Conservation (phyloP, 176 grass and related monocot species). For the Carex kokanica region DNA sequence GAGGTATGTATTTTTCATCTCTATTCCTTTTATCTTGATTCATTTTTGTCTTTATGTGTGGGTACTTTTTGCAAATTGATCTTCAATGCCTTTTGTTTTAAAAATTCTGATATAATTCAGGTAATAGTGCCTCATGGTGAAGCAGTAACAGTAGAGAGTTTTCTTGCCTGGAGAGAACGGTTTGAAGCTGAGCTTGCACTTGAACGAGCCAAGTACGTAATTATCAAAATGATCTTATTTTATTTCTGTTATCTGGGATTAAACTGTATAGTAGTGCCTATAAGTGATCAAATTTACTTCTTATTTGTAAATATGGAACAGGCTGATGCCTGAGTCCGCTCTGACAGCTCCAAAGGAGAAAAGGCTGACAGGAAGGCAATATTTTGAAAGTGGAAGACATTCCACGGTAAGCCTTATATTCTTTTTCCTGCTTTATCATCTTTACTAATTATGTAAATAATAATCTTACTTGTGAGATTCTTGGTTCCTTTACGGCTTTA, state of each 20-base stretch:
- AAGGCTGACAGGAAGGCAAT: slow-evolving; percentile 76
- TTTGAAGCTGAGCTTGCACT: slow-evolving; percentile 97
- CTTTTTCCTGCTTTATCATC: not conserved
- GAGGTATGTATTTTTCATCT: slow-evolving; percentile 43
- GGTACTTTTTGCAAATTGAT: slow-evolving; percentile 4
- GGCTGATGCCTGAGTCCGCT: slow-evolving; percentile 96
- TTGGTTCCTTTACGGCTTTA: not conserved
- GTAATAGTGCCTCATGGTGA: slow-evolving; percentile 94
- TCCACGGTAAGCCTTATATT: slow-evolving; percentile 40
- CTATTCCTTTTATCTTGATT: slow-evolving; percentile 13
- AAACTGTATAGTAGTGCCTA: not conserved
- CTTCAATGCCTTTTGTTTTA: not conserved
- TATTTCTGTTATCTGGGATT: not conserved
- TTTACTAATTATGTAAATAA: slow-evolving; percentile 13
- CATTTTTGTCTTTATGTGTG: not conserved
- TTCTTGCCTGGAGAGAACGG: slow-evolving; percentile 91
- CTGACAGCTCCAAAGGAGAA: slow-evolving; percentile 88
- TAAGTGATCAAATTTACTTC: slow-evolving; percentile 20
- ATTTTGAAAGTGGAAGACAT: slow-evolving; percentile 94
- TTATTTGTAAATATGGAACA: slow-evolving; percentile 39
- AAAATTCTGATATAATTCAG: slow-evolving; percentile 37
- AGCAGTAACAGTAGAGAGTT: slow-evolving; percentile 87
- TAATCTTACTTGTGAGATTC: not conserved
- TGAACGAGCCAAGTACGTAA: slow-evolving; percentile 84
- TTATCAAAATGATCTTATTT: slow-evolving; percentile 25